phyloP scores from a whole-genome alignment of 441 rosid species.

The Adansonia rubrostipa region DNA sequence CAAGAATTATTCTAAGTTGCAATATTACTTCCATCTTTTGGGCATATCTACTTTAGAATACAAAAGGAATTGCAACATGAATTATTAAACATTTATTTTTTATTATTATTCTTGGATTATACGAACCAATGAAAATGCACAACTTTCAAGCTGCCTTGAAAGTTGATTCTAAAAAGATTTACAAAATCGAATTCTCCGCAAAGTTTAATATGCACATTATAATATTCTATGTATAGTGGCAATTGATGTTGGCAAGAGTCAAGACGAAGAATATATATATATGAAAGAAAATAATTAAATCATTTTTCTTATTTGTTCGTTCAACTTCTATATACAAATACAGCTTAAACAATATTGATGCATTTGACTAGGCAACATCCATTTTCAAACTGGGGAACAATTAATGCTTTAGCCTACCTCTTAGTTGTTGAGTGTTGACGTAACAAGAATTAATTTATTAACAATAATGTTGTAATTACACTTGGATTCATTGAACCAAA shows the following conservation, averaged over 20 bases:
- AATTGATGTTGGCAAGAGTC: neutral
- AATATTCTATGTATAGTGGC: neutral
- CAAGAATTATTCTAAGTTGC: neutral
- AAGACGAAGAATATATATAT: neutral
- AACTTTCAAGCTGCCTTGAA: constrained; percentile 22
- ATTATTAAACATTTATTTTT: neutral
- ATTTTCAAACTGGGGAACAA: neutral
- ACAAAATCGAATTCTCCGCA: neutral
- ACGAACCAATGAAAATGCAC: neutral
- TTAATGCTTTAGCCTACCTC: neutral
- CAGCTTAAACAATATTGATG: neutral
- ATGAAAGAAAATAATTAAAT: neutral
- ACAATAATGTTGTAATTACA: neutral
- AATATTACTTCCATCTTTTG: neutral
- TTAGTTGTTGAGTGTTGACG: neutral
- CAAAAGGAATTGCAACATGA: neutral
- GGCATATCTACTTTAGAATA: neutral
- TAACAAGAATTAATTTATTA: no score
- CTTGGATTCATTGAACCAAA: neutral
- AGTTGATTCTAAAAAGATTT: constrained; percentile 17
- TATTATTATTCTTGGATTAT: neutral
- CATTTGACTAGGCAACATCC: neutral
- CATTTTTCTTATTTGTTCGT: neutral
- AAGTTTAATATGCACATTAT: neutral
- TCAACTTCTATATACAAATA: neutral